Conservation (phyloP, 345 rosid species). For the Kernera saxatilis region DNA sequence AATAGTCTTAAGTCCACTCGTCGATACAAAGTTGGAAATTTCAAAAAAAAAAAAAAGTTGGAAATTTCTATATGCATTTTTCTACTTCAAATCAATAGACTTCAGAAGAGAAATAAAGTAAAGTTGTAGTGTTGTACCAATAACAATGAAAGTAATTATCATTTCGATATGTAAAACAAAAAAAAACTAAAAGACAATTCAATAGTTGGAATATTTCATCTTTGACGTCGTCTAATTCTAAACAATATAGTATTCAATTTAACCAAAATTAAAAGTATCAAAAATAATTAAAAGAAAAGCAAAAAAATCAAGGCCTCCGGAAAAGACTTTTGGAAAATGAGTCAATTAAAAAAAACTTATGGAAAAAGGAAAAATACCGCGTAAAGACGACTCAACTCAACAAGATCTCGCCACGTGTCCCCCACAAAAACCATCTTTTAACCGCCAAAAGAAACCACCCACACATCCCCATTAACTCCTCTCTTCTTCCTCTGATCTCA, state of each 20-base stretch:
- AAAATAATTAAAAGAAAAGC: neutral
- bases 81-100: no score
- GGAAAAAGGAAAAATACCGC: neutral
- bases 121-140: neutral
- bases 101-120: neutral
- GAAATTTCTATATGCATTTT: neutral
- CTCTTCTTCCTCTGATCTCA: neutral
- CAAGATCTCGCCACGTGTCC: conserved; percentile 13
- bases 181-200: neutral
- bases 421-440: neutral
- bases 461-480: conserved; percentile 1
- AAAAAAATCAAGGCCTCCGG: neutral
- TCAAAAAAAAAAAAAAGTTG: neutral
- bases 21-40: no score
- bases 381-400: neutral
- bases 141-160: neutral
- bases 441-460: conserved; percentile 28
- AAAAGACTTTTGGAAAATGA: neutral
- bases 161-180: no score
- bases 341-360: neutral
- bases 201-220: no score
- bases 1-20: no score
- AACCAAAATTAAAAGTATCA: neutral
- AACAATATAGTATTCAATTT: neutral
- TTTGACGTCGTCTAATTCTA: neutral